Base-by-base conservation (phyloP, 768 basidiomycete genomes). In the Sarcodon aspratus region DNA sequence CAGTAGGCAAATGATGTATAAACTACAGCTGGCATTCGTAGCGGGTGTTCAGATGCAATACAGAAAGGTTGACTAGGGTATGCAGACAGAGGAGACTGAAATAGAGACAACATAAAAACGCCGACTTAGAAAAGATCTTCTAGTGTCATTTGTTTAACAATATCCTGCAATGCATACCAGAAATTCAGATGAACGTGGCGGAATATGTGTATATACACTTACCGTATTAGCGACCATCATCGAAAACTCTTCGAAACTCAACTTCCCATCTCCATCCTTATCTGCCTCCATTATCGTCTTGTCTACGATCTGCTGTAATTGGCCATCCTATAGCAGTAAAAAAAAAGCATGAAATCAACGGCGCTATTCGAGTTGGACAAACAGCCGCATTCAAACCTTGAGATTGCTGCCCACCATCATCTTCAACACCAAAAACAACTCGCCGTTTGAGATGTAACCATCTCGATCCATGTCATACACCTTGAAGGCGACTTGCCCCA, bases 241-340 rank as follows among this genome's bases (percentile, higher is more conserved):
- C 1, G 92, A 80, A 65, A 99, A 99, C 67, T 98, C 96, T 49
- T 96, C 93, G 57, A 99, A 99, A 66, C 80, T 90, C 52, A 99
- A 75, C 66, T 94, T 98, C 27, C 96, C 96, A 62, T 99, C 96
- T 2, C 89, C 93, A 61, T 99, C 94, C 63, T 90, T 86, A 62
- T 99, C 96, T 9, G 94, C 96, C 68, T 99, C 96, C 92, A 99
- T 93, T 63, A 99, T 99, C 8, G 96, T 98, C 73, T 99, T 99
- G 67, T 99, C 96, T 13, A 99, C 96, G 51, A 99, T 99, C 64
- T 98, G 96, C 66, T 99, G 96, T 51, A 99, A 70, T 70, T 98
- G 96, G 62, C 95, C 89, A 63, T 99, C 96, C 91, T 95, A 62
- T n/a, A 31, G 33, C 3, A 12, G 15, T 17, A 17, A 21, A 17